Base-by-base conservation (phyloP, 768 basidiomycete species). In the Leucosporidium scottii region DNA sequence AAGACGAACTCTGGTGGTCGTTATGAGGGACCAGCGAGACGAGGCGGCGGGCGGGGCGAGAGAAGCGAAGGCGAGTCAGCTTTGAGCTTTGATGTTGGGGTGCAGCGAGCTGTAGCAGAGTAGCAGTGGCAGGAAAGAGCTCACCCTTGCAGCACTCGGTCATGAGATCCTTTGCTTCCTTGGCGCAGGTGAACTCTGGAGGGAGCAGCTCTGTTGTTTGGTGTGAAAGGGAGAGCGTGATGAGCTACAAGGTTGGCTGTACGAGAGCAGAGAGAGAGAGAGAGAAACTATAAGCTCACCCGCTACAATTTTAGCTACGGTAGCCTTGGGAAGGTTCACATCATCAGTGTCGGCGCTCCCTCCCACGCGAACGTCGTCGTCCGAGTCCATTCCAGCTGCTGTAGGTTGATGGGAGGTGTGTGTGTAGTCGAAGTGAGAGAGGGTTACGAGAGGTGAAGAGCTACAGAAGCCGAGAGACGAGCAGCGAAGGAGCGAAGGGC, bases 91-190 rank as follows among this genome's bases (percentile, higher is more conserved):
- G 1, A 18, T 10, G 31, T 9, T 6, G 18, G 28, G n/a, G 13
- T 57, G 39, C 53, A 27, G 25, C 0, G 34, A 49, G 59, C 44
- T 50, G 49, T 23, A 44, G 28, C n/a, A 36, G 6, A 36, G 5
- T 36, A 36, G 34, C n/a, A 36, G 34, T 12, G 23, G 44, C 3
- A 30, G 49, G 44, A 53, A 13, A 28, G 28, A 23, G 76, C 80
- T 59, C 82, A 96, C 96, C 96, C 85, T 98, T 91, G 85, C 94
- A 97, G 75, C 93, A 98, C 81, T 97, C 93, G 78, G 93, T 93
- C 51, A 99, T 88, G 71, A 98, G 80, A 82, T 98, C 96, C 74
- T 92, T 87, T 70, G 94, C 94, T 75, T 98, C 96, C 80, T 97
- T 98, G 30, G 93, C 85, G 76, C 92, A 97, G 36, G 85, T 82